phyloP scores from a whole-genome alignment of 2,329 filamentous ascomycete species.

The Aspergillus phoenicis region DNA sequence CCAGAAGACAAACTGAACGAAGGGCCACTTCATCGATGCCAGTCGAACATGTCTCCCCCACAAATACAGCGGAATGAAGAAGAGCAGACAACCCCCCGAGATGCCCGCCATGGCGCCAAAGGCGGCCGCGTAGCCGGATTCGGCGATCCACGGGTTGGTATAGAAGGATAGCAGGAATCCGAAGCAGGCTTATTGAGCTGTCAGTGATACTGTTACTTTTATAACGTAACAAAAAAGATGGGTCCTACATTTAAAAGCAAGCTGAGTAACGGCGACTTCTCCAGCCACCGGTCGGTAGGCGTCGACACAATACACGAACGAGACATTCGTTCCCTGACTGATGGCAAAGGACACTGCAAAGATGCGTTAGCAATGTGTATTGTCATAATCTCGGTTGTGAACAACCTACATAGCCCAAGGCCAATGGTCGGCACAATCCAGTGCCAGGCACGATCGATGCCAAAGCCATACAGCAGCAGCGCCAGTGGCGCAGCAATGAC shows the following conservation, averaged over 20 bases:
- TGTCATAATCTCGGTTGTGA: not conserved
- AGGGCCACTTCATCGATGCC: conserved; percentile 52
- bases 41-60: conserved; percentile 55
- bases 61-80: conserved; percentile 54
- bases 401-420: conserved; percentile 36
- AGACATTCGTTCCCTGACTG: conserved; percentile 58
- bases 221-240: not conserved
- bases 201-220: not conserved
- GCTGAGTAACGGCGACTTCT: conserved; percentile 56
- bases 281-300: conserved; percentile 60
- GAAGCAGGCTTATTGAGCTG: conserved; percentile 44
- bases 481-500: not conserved
- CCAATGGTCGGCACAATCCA: conserved; percentile 59
- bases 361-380: not conserved
- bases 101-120: conserved; percentile 63
- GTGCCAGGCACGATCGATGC: not conserved
- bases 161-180: conserved; percentile 64
- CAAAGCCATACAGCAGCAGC: conserved; percentile 4
- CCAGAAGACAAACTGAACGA: conserved; percentile 55
- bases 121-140: conserved; percentile 53
- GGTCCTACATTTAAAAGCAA: conserved; percentile 54
- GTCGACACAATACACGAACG: conserved; percentile 61
- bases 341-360: conserved; percentile 49
- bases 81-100: conserved; percentile 44
- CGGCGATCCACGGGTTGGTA: conserved; percentile 60